Percentiles rank a stretch among this genome's conserved stretches.
Evolutionary conservation across 2,329 filamentous ascomycete genomes (phyloP).

Genomic region (Beauveria brongniartii): DNA sequence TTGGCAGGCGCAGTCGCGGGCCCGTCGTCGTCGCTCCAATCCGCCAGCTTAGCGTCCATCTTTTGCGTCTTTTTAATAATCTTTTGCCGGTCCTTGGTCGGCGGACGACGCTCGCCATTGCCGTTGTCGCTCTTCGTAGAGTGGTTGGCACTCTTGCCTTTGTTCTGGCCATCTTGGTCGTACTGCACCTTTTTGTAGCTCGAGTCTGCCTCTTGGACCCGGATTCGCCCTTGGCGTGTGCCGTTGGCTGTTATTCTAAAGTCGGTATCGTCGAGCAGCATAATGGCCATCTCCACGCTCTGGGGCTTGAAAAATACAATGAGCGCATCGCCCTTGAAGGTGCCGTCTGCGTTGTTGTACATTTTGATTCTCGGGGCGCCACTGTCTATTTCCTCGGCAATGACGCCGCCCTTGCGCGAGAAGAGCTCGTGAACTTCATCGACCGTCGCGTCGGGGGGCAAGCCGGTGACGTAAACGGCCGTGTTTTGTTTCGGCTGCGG

Average conservation of each 20-base stretch:
- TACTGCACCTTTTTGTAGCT: slow-evolving; percentile 88
- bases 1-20: slow-evolving; percentile 36
- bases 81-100: slow-evolving; percentile 64
- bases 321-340: slow-evolving; percentile 89
- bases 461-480: slow-evolving; percentile 82
- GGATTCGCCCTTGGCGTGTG: slow-evolving; percentile 57
- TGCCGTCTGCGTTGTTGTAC: slow-evolving; percentile 72
- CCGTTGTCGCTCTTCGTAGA: slow-evolving; percentile 14
- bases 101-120: slow-evolving; percentile 33
- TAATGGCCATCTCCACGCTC: slow-evolving; percentile 79
- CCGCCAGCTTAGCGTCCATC: slow-evolving; percentile 81
- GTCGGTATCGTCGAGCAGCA: slow-evolving; percentile 71
- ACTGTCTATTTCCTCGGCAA: slow-evolving; percentile 89
- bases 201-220: slow-evolving; percentile 75
- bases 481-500: slow-evolving; percentile 63
- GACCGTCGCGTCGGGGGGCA: slow-evolving; percentile 70
- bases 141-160: slow-evolving; percentile 18
- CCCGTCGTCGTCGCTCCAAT: slow-evolving; percentile 90
- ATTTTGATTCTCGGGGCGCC: slow-evolving; percentile 86
- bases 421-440: slow-evolving; percentile 80
- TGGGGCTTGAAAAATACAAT: slow-evolving; percentile 93
- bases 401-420: slow-evolving; percentile 75
- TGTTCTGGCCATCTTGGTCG: slow-evolving; percentile 29
- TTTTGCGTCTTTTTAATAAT: slow-evolving; percentile 88
- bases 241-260: slow-evolving; percentile 58